These are phyloP conservation scores for Toxicodendron radicans DNA, from an alignment of 345 rosid genomes.

Conservation along the genomic window DNA sequence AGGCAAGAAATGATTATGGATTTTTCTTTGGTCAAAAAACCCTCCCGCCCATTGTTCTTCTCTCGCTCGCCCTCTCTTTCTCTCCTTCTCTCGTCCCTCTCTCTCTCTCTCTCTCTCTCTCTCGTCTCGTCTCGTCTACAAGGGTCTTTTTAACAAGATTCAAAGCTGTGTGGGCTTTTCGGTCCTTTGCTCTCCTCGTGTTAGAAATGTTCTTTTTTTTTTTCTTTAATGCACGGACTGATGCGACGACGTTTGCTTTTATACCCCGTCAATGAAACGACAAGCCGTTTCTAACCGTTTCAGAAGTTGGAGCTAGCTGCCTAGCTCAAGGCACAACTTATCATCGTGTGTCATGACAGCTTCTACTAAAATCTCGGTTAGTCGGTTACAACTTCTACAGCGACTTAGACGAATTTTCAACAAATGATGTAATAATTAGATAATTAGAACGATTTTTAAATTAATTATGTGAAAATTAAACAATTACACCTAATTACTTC, in stretches of 20 bases:
- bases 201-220: background rate
- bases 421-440: too few species aligned
- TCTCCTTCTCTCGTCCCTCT: background rate
- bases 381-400: too few species aligned
- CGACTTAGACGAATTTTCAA: too few species aligned
- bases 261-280: background rate
- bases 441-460: too few species aligned
- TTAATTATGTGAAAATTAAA: too few species aligned
- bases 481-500: too few species aligned
- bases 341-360: too few species aligned
- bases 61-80: background rate
- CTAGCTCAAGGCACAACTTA: too few species aligned
- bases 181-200: background rate
- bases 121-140: background rate
- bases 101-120: constrained; percentile 6
- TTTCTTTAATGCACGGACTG: too few species aligned
- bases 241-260: background rate
- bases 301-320: too few species aligned
- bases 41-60: constrained; percentile 24
- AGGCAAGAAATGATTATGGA: background rate
- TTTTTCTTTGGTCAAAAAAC: background rate
- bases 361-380: too few species aligned
- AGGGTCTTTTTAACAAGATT: background rate
- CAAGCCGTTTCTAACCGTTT: too few species aligned
- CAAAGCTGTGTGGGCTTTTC: background rate